Conservation (phyloP, 495 filamentous ascomycete species). For the Pseudevernia furfuracea region DNA sequence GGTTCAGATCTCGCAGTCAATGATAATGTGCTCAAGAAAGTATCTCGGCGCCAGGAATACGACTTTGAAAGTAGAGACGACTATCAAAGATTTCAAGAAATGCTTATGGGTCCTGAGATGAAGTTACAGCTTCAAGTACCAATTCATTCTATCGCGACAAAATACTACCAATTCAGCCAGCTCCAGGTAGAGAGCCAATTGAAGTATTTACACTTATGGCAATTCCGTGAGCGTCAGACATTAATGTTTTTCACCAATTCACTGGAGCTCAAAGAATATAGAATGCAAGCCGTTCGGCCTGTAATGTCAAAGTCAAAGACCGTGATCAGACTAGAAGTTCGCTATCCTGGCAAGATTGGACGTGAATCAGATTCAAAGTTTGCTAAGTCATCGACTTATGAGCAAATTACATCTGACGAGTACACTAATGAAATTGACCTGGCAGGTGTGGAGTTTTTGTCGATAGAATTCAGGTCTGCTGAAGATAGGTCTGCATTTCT, state of each 20-base stretch:
- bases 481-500: slow-evolving; percentile 7
- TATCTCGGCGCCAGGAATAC: slow-evolving; percentile 14
- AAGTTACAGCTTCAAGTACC: slow-evolving; percentile 17
- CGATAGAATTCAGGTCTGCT: slow-evolving; percentile 14
- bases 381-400: background rate
- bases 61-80: slow-evolving; percentile 16
- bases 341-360: slow-evolving; percentile 11
- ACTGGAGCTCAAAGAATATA: slow-evolving; percentile 14
- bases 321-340: slow-evolving; percentile 11
- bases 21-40: slow-evolving; percentile 8
- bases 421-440: slow-evolving; percentile 12
- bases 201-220: slow-evolving; percentile 20
- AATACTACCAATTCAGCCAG: slow-evolving; percentile 9
- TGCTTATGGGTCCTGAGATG: slow-evolving; percentile 18
- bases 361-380: slow-evolving; percentile 17
- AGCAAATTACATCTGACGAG: background rate
- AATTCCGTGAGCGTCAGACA: slow-evolving; percentile 8
- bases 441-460: slow-evolving; percentile 14
- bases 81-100: slow-evolving; percentile 16
- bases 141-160: slow-evolving; percentile 11
- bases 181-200: slow-evolving; percentile 10
- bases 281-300: slow-evolving; percentile 15
- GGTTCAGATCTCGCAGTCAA: no score
- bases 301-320: slow-evolving; percentile 18
- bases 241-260: slow-evolving; percentile 20